A percentile compares a stretch with the other conserved stretches of the same genome.
phyloP scores from a whole-genome alignment of 495 filamentous ascomycete species.

The Aspergillus haitiensis region DNA sequence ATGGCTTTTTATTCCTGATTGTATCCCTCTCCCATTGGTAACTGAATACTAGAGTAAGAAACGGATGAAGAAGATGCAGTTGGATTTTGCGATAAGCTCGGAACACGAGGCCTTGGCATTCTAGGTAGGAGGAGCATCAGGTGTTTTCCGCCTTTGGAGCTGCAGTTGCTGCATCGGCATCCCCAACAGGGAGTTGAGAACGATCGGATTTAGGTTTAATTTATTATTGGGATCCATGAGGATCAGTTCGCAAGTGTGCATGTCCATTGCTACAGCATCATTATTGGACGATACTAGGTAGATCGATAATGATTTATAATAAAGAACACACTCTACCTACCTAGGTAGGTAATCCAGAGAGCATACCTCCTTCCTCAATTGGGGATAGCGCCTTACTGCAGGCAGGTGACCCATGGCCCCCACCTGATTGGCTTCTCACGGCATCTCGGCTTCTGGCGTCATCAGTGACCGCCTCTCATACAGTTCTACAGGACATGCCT shows the following conservation, averaged over 20 bases:
- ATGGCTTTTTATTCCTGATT: slow-evolving; percentile 3
- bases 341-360: too few species aligned
- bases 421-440: slow-evolving; percentile 22
- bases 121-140: neutral
- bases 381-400: neutral
- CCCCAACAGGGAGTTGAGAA: too few species aligned
- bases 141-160: too few species aligned
- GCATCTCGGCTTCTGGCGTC: slow-evolving; percentile 24
- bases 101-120: slow-evolving; percentile 11
- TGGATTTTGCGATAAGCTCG: slow-evolving; percentile 9
- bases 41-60: neutral
- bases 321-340: too few species aligned
- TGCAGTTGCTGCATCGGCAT: too few species aligned
- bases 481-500: neutral
- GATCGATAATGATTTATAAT: too few species aligned
- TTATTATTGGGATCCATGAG: too few species aligned
- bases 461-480: slow-evolving; percentile 16
- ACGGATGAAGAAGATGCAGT: slow-evolving; percentile 6
- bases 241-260: too few species aligned
- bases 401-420: slow-evolving; percentile 9
- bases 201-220: too few species aligned
- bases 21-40: neutral
- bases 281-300: too few species aligned
- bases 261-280: too few species aligned
- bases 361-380: neutral